Percentiles rank a stretch among this genome's conserved stretches.
Evolutionary conservation across 1,139 yeast species (phyloP).

Genomic region (Nakaseomyces kungkrabaensis): DNA sequence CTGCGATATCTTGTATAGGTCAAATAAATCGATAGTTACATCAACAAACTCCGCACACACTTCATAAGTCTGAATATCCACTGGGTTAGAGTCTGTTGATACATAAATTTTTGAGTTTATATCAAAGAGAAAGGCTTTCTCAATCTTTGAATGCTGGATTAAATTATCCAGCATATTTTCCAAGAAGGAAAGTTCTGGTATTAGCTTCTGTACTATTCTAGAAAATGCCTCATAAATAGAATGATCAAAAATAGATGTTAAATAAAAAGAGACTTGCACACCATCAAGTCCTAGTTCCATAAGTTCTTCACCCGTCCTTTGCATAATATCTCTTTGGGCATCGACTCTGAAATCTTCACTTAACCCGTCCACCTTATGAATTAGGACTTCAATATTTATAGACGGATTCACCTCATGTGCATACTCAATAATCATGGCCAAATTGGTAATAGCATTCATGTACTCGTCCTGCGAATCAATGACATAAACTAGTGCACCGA

Average conservation of each 20-base stretch:
- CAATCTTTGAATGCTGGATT: conserved; percentile 83
- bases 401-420: conserved; percentile 80
- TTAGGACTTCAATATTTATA: conserved; percentile 82
- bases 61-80: conserved; percentile 89
- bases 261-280: conserved; percentile 80
- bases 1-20: conserved; percentile 42
- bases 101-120: conserved; percentile 89
- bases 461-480: conserved; percentile 95
- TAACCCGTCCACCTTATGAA: conserved; percentile 91
- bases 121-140: conserved; percentile 86
- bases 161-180: conserved; percentile 83
- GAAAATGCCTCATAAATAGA: conserved; percentile 94
- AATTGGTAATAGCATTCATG: conserved; percentile 77
- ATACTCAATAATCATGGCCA: conserved; percentile 79
- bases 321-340: conserved; percentile 94
- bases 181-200: conserved; percentile 78
- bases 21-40: conserved; percentile 81
- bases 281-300: conserved; percentile 85
- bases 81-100: conserved; percentile 93
- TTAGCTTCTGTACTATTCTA: conserved; percentile 80
- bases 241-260: conserved; percentile 91
- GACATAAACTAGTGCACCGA: conserved; percentile 91
- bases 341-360: conserved; percentile 89
- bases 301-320: conserved; percentile 86
- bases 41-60: conserved; percentile 96